Base-by-base conservation (phyloP, 345 rosid genomes). In the Durio zibethinus region DNA sequence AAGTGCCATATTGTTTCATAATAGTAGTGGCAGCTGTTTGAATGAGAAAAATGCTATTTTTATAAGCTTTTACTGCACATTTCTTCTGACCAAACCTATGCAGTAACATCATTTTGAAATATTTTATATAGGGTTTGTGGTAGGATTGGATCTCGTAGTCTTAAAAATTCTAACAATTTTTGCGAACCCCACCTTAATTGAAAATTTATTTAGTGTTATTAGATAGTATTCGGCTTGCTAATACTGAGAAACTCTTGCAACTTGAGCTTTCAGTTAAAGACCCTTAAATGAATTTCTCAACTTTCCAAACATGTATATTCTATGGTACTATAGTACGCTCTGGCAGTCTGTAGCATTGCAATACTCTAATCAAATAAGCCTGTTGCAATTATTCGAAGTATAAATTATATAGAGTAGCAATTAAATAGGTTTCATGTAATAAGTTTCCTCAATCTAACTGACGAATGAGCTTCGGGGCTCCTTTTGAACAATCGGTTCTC, bases 1-100 rank as follows among this genome's bases (percentile, higher is more conserved):
- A 8, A 0, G 12, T 5, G 48, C 42, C 15, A 18, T 12, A 18
- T 29, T 27, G 20, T 20, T 50, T 72, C 11, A 33, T 15, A 52
- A 52, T 35, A 1, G 45, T 42, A 4, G 27, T 33, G 27, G 60
- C 5, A 9, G 45, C 75, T 33, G 62, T 33, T 52, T 72, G 61
- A 52, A 23, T 52, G 31, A 10, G 45, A 33, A 71, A 69, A 52
- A 23, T 52, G 60, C 27, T 71, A 20, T 50, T 21, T 10, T 31
- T 50, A 18, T 50, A 71, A 71, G 61, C 74, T 50, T 71, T 71
- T 50, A 71, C 27, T 20, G 60, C 40, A 45, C 36, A 6, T 45
- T 67, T 47, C 15, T 47, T 47, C 40, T 8, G 73, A 29, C 12
- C 10, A 69, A 25, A 47, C 43, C 10, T 20, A 10, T 31, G 35